These are phyloP conservation scores for Elongisporangium undulatum DNA, from an alignment of 352 stramenopile genomes.

Conservation along the genomic window DNA sequence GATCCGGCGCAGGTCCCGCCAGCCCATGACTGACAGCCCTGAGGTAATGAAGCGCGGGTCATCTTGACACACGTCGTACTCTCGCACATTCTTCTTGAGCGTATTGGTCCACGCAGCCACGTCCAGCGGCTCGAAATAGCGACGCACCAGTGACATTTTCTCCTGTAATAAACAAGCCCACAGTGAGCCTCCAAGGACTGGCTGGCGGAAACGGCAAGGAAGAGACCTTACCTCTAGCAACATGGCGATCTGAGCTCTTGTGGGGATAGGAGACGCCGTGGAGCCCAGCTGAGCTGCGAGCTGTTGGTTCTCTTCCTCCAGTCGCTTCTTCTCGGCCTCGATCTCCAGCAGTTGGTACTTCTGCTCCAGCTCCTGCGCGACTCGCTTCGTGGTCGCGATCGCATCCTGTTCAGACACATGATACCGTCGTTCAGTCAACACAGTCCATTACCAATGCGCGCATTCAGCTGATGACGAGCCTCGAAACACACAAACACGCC, in stretches of 20 bases:
- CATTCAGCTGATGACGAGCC: neutral
- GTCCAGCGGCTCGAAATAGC: neutral
- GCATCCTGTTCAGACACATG: slow-evolving; percentile 13
- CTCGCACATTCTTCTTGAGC: slow-evolving; percentile 18
- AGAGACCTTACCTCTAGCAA: slow-evolving; percentile 5
- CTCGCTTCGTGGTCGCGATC: slow-evolving; percentile 25
- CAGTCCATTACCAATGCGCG: neutral
- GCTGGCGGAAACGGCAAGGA: no score
- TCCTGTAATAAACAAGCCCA: neutral
- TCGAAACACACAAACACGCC: neutral
- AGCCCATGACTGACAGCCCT: slow-evolving; percentile 8
- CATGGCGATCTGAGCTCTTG: slow-evolving; percentile 18
- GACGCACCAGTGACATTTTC: neutral
- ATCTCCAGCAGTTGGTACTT: slow-evolving; percentile 34
- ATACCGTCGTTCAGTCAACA: neutral
- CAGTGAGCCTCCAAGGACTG: no score
- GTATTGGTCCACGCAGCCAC: slow-evolving; percentile 5
- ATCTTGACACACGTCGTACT: slow-evolving; percentile 26
- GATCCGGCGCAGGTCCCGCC: slow-evolving; percentile 8
- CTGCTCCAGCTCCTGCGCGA: slow-evolving; percentile 29
- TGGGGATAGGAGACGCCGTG: slow-evolving; percentile 2
- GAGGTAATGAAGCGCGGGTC: slow-evolving; percentile 13
- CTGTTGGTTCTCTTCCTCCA: slow-evolving; percentile 29
- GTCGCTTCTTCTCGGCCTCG: slow-evolving; percentile 19
- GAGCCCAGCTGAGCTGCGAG: slow-evolving; percentile 16